A percentile compares a stretch with the other conserved stretches of the same genome.
These are phyloP conservation scores for Pseudophaeomoniella oleicola DNA, from an alignment of 2,329 filamentous ascomycete species.

Conservation along the genomic window DNA sequence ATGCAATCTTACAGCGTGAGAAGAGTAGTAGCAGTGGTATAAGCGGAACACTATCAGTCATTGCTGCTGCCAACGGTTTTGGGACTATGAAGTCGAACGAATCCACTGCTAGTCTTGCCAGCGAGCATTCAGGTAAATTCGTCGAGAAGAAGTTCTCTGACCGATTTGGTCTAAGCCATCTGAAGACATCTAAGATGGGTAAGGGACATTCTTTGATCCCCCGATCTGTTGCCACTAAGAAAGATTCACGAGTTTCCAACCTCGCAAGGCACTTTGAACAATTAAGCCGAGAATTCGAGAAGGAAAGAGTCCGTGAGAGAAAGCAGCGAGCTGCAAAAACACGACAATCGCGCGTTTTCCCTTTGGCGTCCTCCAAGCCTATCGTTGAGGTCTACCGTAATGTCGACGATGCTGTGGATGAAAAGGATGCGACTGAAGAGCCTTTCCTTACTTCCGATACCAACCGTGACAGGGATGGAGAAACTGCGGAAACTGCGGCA, in stretches of 20 bases:
- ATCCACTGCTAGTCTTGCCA: neutral
- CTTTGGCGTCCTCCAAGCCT: slow-evolving; percentile 82
- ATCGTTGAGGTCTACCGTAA: slow-evolving; percentile 94
- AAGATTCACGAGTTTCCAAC: slow-evolving; percentile 70
- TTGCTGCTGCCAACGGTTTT: slow-evolving; percentile 10
- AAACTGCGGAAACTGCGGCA: slow-evolving; percentile 10
- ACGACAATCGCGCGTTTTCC: slow-evolving; percentile 65
- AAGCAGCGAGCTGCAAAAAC: slow-evolving; percentile 67
- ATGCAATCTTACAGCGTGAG: slow-evolving; percentile 17
- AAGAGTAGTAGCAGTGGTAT: slow-evolving; percentile 6
- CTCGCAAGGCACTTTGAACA: slow-evolving; percentile 94
- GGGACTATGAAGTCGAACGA: slow-evolving; percentile 5
- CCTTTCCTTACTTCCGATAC: slow-evolving; percentile 13
- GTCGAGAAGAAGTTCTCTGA: slow-evolving; percentile 66
- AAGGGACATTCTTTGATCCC: slow-evolving; percentile 62
- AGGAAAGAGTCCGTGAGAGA: slow-evolving; percentile 75
- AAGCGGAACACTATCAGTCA: slow-evolving; percentile 9
- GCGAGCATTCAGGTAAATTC: slow-evolving; percentile 19
- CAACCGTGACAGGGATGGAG: slow-evolving; percentile 7
- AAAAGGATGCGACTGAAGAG: slow-evolving; percentile 40
- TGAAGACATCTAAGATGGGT: slow-evolving; percentile 42
- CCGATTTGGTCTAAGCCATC: slow-evolving; percentile 48
- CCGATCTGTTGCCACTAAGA: slow-evolving; percentile 59
- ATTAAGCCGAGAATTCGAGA: slow-evolving; percentile 89
- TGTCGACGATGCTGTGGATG: slow-evolving; percentile 81